These are phyloP conservation scores for Acanthamoeba culbertsoni DNA, from an alignment of 208 protist species.

Conservation along the genomic window DNA sequence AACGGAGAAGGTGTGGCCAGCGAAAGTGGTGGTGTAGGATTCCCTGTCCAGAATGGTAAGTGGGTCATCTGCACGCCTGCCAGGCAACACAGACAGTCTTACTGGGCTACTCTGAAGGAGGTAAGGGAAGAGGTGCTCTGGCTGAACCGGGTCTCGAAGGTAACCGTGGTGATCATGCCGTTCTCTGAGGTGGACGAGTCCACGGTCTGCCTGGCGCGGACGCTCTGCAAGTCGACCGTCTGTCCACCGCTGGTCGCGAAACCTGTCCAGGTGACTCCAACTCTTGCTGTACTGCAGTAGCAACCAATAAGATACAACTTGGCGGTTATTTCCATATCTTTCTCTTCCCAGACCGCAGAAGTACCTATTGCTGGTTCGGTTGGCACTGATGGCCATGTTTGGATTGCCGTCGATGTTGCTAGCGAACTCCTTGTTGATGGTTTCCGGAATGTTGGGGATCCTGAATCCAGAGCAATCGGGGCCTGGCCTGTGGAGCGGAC, in stretches of 20 bases:
- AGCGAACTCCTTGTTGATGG: not conserved
- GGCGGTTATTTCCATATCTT: no score
- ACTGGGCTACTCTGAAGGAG: not conserved
- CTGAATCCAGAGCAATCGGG: not conserved
- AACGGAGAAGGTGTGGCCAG: not conserved
- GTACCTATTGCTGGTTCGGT: not conserved
- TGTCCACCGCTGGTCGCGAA: not conserved
- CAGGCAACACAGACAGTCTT: not conserved
- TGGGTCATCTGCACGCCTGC: not conserved
- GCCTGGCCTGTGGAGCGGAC: not conserved
- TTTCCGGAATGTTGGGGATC: not conserved
- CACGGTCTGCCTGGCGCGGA: not conserved
- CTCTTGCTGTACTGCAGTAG: no score
- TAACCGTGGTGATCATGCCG: not conserved
- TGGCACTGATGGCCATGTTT: not conserved
- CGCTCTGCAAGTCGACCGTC: not conserved
- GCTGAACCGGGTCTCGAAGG: not conserved
- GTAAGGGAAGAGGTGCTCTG: not conserved
- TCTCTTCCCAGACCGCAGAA: no score
- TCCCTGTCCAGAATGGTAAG: not conserved
- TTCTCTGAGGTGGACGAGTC: not conserved
- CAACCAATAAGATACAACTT: no score
- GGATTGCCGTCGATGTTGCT: not conserved
- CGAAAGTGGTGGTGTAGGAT: not conserved
- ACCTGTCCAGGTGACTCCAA: not conserved